phyloP scores from a whole-genome alignment of 2,329 filamentous ascomycete genomes.

The Xylariaceae sp. region DNA sequence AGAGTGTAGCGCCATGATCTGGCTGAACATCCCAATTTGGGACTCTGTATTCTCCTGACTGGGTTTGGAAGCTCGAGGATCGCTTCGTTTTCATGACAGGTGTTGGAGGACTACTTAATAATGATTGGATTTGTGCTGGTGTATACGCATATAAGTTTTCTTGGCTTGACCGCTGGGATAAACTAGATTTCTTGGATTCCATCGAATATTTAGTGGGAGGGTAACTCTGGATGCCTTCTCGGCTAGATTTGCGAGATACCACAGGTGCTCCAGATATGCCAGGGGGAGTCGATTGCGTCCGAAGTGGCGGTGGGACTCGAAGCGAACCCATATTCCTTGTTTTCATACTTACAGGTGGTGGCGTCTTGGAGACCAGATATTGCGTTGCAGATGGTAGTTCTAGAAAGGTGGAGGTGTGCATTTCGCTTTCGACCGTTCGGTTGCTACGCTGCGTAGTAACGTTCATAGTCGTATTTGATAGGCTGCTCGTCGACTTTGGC shows the following conservation, averaged over 20 bases:
- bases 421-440: constrained; percentile 17
- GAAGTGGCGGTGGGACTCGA: constrained; percentile 44
- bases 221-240: constrained; percentile 36
- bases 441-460: constrained; percentile 6
- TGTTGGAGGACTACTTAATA: constrained; percentile 30
- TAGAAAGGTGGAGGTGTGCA: constrained; percentile 23
- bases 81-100: constrained; percentile 36
- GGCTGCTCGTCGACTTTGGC: background rate
- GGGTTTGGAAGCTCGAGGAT: constrained; percentile 29
- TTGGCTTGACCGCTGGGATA: constrained; percentile 28
- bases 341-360: constrained; percentile 52
- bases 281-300: constrained; percentile 46
- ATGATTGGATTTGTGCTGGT: constrained; percentile 11
- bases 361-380: constrained; percentile 41
- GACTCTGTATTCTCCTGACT: constrained; percentile 24
- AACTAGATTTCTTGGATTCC: background rate
- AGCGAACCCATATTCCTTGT: constrained; percentile 45
- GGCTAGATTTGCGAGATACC: constrained; percentile 40
- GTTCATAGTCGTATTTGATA: constrained; percentile 7
- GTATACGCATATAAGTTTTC: constrained; percentile 27
- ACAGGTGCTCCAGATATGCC: constrained; percentile 24
- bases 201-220: constrained; percentile 24
- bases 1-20: constrained; percentile 35
- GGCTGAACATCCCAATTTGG: constrained; percentile 40
- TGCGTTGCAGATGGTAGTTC: constrained; percentile 20